A percentile compares a stretch with the other conserved stretches of the same genome.
These are phyloP conservation scores for Platanthera guangdongensis DNA, from an alignment of 106 monocot genomes.

Conservation along the genomic window DNA sequence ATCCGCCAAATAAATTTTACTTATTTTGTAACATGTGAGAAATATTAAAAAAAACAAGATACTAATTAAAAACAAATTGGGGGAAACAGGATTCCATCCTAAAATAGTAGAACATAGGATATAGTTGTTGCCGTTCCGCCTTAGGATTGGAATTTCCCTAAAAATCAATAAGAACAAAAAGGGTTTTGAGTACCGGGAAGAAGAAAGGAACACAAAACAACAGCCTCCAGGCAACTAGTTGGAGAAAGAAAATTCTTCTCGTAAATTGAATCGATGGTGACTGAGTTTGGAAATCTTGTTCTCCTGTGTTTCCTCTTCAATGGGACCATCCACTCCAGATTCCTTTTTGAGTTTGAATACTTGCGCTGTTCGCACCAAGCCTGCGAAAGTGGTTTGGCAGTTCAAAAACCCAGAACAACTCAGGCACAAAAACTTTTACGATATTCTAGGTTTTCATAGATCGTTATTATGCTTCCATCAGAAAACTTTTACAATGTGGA, in stretches of 20 bases:
- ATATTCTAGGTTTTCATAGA: background rate
- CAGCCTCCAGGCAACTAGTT: conserved; percentile 57
- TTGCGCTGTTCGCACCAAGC: conserved; percentile 75
- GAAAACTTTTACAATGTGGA: background rate
- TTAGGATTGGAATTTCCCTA: too few relatives aligned
- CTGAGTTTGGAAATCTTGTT: conserved; percentile 45
- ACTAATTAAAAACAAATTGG: background rate
- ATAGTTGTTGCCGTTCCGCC: background rate
- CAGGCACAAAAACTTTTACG: background rate
- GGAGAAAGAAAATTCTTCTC: conserved; percentile 86
- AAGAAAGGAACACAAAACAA: conserved; percentile 65
- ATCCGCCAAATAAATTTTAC: background rate
- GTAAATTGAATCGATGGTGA: conserved; percentile 76
- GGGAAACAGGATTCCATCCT: background rate
- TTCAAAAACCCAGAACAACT: background rate
- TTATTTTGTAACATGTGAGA: background rate
- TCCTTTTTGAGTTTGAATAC: conserved; percentile 44
- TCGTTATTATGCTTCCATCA: background rate
- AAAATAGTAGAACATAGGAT: background rate
- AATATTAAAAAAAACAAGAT: background rate
- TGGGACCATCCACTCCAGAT: conserved; percentile 34
- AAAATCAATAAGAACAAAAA: too few relatives aligned
- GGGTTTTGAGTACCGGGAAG: conserved; percentile 55
- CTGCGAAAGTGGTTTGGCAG: conserved; percentile 17
- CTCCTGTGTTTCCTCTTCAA: conserved; percentile 45